Conservation (phyloP, 805 yeast species). For the Sugiyamaella smithiae region DNA sequence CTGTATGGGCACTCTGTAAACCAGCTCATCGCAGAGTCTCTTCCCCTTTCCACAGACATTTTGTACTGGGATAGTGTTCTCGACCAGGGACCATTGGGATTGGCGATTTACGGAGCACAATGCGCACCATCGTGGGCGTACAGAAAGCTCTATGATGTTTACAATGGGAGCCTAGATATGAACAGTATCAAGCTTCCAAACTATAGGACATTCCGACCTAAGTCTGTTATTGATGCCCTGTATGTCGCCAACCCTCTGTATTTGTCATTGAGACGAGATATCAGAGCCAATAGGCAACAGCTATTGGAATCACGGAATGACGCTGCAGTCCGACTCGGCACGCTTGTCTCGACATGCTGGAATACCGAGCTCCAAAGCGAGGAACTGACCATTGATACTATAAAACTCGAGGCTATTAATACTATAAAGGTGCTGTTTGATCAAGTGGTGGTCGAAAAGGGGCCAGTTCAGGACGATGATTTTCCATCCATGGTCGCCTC, state of each 20-base stretch:
- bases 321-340: slow-evolving; percentile 18
- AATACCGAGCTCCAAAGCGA: background rate
- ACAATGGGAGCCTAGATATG: background rate
- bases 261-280: background rate
- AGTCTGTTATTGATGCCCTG: slow-evolving; percentile 8
- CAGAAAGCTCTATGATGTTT: background rate
- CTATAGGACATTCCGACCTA: slow-evolving; percentile 6
- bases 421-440: background rate
- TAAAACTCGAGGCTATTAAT: background rate
- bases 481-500: background rate
- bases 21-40: slow-evolving; percentile 39
- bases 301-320: slow-evolving; percentile 8
- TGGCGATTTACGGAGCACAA: slow-evolving; percentile 42
- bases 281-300: slow-evolving; percentile 6
- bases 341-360: slow-evolving; percentile 16
- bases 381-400: background rate
- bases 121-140: slow-evolving; percentile 23
- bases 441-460: slow-evolving; percentile 1
- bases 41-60: slow-evolving; percentile 44
- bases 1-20: slow-evolving; percentile 38
- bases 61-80: slow-evolving; percentile 45
- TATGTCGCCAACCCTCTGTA: slow-evolving; percentile 15
- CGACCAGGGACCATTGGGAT: slow-evolving; percentile 33
- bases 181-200: background rate
- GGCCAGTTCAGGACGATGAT: background rate